A percentile compares a stretch with the other conserved stretches of the same genome.
Conservation (phyloP, 257 asterid species). For the Eustoma russellianum region DNA sequence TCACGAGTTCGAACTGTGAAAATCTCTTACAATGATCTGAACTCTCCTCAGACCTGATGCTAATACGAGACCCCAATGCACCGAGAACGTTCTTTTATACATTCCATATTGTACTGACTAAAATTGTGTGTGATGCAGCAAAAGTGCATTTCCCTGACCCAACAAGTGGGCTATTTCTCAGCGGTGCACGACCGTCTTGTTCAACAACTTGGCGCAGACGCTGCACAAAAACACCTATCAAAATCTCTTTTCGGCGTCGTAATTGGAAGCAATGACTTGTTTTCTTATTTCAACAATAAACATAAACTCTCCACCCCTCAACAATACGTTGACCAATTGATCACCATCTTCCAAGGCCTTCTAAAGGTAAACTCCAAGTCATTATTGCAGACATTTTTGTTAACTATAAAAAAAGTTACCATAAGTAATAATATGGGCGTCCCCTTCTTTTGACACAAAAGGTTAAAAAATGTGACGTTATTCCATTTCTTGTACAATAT, state of each 20-base stretch:
- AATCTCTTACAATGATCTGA: no score
- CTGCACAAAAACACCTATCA: conserved; percentile 36
- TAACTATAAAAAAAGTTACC: no score
- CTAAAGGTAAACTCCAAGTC: conserved; percentile 34
- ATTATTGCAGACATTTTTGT: no score
- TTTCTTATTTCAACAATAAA: conserved; percentile 26
- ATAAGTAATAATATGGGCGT: no score
- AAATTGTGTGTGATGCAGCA: conserved; percentile 13
- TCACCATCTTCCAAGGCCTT: conserved; percentile 37
- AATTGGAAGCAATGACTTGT: conserved; percentile 77
- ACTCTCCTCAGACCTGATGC: no score
- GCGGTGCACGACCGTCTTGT: conserved; percentile 30
- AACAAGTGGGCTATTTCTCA: conserved; percentile 43
- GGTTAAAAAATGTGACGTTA: no score
- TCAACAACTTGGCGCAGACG: conserved; percentile 26
- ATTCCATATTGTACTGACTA: not conserved
- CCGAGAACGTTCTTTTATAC: no score
- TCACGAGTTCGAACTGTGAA: no score
- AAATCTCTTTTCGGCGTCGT: conserved; percentile 50
- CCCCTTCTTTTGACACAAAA: no score
- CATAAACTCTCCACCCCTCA: conserved; percentile 30
- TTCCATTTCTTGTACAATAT: no score
- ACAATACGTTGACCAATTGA: conserved; percentile 47
- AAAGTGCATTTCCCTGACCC: conserved; percentile 26
- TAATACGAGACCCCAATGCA: no score